Evolutionary conservation across 345 rosid species (phyloP).

Genomic region (Brassica rapa): DNA sequence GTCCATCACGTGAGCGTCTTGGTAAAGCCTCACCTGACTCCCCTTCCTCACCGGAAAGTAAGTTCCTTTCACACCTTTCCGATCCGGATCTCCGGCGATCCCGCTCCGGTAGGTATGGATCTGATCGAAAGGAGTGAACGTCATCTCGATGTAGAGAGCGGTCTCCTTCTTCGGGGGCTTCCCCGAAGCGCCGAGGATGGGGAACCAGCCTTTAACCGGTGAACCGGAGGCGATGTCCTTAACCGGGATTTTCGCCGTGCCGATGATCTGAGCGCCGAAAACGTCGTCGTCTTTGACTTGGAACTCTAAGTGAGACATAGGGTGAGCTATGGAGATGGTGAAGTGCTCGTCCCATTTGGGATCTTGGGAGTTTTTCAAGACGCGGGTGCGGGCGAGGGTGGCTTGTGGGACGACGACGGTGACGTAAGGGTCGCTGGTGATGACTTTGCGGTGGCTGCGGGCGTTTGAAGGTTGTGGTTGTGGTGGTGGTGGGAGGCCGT

Average conservation of each 20-base stretch:
- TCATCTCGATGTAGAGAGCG: conserved; percentile 52
- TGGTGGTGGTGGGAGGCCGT: not conserved
- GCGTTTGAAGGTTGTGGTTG: not conserved
- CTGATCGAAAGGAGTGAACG: conserved; percentile 65
- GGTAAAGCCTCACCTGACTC: conserved; percentile 63
- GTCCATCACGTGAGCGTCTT: conserved; percentile 79
- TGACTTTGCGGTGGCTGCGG: conserved; percentile 46
- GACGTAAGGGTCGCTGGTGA: conserved; percentile 87
- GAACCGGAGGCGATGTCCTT: conserved; percentile 43
- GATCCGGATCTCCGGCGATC: conserved; percentile 64
- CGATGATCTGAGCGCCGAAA: conserved; percentile 77
- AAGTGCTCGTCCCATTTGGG: conserved; percentile 80
- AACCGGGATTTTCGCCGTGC: conserved; percentile 58
- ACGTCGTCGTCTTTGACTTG: conserved; percentile 81
- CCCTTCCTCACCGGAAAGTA: conserved; percentile 89
- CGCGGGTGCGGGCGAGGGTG: conserved; percentile 81
- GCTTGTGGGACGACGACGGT: conserved; percentile 86
- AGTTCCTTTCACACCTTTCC: conserved; percentile 58
- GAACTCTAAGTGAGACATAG: conserved; percentile 59
- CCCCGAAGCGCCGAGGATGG: conserved; percentile 45
- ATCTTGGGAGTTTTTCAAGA: conserved; percentile 61
- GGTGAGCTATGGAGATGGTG: conserved; percentile 71
- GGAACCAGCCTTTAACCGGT: conserved; percentile 54
- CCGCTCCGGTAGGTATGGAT: conserved; percentile 53
- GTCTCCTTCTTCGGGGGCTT: conserved; percentile 58